A percentile compares a stretch with the other conserved stretches of the same genome.
Conservation (phyloP, 495 filamentous ascomycete species). For the Aspergillus cristatus region DNA sequence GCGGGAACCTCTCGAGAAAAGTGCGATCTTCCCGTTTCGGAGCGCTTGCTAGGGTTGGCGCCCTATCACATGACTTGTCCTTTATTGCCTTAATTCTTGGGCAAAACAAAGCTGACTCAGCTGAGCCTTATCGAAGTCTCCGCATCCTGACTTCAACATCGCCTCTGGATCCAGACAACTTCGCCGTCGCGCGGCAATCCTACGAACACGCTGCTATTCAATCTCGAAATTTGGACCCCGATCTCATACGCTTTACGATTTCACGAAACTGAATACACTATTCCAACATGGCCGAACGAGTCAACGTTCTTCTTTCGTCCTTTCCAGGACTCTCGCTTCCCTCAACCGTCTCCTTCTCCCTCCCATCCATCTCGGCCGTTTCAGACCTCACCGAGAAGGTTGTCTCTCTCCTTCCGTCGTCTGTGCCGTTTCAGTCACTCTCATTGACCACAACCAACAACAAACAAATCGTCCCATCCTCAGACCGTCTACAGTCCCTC, state of each 20-base stretch:
- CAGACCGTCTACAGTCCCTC: slow-evolving; percentile 22
- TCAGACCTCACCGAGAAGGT: slow-evolving; percentile 56
- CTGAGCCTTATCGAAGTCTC: background rate
- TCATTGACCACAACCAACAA: slow-evolving; percentile 77
- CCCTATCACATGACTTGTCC: slow-evolving; percentile 22
- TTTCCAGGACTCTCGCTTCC: slow-evolving; percentile 78
- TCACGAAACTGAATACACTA: too few species aligned
- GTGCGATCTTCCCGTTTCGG: slow-evolving; percentile 30
- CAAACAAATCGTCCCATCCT: slow-evolving; percentile 47
- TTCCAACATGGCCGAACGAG: slow-evolving; percentile 22
- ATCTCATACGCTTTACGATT: too few species aligned
- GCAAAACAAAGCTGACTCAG: too few species aligned
- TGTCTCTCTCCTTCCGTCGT: slow-evolving; percentile 51
- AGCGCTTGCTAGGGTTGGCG: slow-evolving; percentile 23
- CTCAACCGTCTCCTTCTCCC: slow-evolving; percentile 60
- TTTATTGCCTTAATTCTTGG: background rate
- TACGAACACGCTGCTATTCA: too few species aligned
- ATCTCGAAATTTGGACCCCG: too few species aligned
- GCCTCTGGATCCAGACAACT: too few species aligned
- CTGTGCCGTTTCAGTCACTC: slow-evolving; percentile 40
- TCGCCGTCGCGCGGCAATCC: too few species aligned
- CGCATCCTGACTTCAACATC: background rate
- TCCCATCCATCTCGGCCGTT: slow-evolving; percentile 56
- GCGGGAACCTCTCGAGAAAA: slow-evolving; percentile 27
- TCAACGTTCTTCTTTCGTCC: slow-evolving; percentile 77